Base-by-base conservation (phyloP, 164 flowering plant genomes). In the Taxillus chinensis region DNA sequence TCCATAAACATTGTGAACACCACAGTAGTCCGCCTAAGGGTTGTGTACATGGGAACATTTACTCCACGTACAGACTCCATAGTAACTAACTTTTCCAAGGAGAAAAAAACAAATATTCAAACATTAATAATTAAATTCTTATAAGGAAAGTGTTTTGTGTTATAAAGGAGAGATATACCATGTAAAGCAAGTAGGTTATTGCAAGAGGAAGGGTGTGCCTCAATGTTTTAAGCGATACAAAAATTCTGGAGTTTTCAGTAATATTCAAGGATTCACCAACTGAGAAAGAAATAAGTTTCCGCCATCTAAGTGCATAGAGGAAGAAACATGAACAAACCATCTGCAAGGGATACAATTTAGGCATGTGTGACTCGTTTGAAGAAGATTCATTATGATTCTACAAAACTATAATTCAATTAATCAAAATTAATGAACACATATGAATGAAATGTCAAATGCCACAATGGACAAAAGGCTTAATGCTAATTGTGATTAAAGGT, bases 21-120 rank as follows among this genome's bases (percentile, higher is more conserved):
- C 57, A 80, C 81, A 5, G 85, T 79, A 6, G 81, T 82, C 45
- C 83, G 71, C 77, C 85, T 73, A 27, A 81, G 75, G 41, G 81
- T 75, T 13, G 83, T 81, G 72, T 81, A 79, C 85, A 81, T 81
- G 41, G 85, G 85, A 70, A 81, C 83, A 74, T 77, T 81, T 60
- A 81, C 83, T 62, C 83, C 83, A 38, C 85, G 79, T n/a, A 81
- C 79, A 70, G 85, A 77, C 65, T 73, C 85, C 83, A 81, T 74
- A 10, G 78, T 65, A 52, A 61, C 79, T 66, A 81, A 73, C 85
- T 81, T 75, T 55, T 55, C 65, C 73, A 73, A 62, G 57, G 14
- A 62, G 37, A 63, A 65, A 59, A 0, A 45, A 8, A 40, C 50
- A 9, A 40, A 66, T 37, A 8, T 45, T 16, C 3, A 62, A 57